Evolutionary conservation across 179 eudicot species (phyloP).

Genomic region (Patellifolia procumbens): DNA sequence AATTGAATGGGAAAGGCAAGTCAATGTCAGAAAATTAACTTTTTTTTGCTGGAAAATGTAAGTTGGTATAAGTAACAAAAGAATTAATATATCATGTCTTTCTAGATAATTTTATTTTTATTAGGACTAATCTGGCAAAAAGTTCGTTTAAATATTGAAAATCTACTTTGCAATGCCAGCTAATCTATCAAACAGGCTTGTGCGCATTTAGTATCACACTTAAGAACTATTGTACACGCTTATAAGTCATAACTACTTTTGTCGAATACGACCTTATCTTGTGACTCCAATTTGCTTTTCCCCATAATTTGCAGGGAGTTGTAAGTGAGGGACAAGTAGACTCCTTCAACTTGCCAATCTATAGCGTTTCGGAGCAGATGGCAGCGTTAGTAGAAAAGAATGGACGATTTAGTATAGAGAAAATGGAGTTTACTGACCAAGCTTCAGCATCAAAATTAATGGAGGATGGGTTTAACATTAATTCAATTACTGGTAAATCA

Average conservation of each 20-base stretch:
- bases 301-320: constrained; percentile 18
- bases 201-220: too few species aligned
- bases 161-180: too few species aligned
- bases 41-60: too few species aligned
- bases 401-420: constrained; percentile 27
- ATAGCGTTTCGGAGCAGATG: constrained; percentile 29
- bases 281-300: not conserved
- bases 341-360: constrained; percentile 41
- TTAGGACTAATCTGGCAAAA: too few species aligned
- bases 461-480: not conserved
- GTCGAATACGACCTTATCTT: not conserved
- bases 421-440: constrained; percentile 5
- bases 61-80: too few species aligned
- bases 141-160: too few species aligned
- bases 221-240: too few species aligned
- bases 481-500: not conserved
- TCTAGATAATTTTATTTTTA: too few species aligned
- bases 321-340: constrained; percentile 29
- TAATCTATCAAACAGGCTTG: too few species aligned
- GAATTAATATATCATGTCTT: too few species aligned
- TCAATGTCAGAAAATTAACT: too few species aligned
- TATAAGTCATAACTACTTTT: not conserved
- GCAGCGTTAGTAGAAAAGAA: constrained; percentile 27
- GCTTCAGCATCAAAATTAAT: not conserved
- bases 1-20: too few species aligned